Evolutionary conservation across 1,284 basidiomycete genomes (phyloP).

Genomic region (Pseudozyma hubeiensis): DNA sequence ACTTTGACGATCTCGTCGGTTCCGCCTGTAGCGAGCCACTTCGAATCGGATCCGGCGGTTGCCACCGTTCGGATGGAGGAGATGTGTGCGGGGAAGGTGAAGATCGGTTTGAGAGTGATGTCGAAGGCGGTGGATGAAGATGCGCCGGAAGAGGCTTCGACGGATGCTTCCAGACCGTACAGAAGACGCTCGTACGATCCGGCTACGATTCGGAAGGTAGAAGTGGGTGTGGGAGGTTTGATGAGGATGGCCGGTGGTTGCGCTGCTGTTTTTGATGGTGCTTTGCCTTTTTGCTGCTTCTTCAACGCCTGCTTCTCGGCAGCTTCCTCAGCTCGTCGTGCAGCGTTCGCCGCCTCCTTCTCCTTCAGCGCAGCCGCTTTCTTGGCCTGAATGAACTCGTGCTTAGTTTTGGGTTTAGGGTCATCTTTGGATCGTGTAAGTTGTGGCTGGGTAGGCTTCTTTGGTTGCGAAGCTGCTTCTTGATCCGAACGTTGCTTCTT

Average conservation of each 20-base stretch:
- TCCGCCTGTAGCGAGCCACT: constrained; percentile 94
- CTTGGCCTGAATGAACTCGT: constrained; percentile 57
- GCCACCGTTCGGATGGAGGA: constrained; percentile 87
- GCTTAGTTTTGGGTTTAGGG: constrained; percentile 56
- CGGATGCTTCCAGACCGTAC: constrained; percentile 84
- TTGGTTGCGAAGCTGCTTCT: constrained; percentile 25
- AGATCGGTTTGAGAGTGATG: constrained; percentile 77
- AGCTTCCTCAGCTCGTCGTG: constrained; percentile 27
- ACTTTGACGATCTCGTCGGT: constrained; percentile 95
- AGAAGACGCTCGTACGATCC: constrained; percentile 96
- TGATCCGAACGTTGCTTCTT: constrained; percentile 51
- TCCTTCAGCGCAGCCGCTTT: constrained; percentile 44
- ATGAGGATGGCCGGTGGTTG: constrained; percentile 30
- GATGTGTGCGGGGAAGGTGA: constrained; percentile 96
- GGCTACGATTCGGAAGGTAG: constrained; percentile 81
- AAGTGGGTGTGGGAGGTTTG: constrained; percentile 40
- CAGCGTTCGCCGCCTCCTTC: constrained; percentile 28
- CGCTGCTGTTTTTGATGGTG: constrained; percentile 5
- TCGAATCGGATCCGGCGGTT: constrained; percentile 74
- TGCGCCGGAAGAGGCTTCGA: constrained; percentile 66
- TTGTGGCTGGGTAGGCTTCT: constrained; percentile 33
- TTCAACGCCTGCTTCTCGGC: constrained; percentile 28
- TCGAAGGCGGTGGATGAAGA: constrained; percentile 44
- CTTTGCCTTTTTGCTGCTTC: constrained; percentile 39
- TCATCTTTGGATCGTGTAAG: constrained; percentile 46